Percentiles rank a stretch among this genome's conserved stretches.
Conservation (phyloP, 1,284 basidiomycete genomes). For the Veloporphyrellus conicus region DNA sequence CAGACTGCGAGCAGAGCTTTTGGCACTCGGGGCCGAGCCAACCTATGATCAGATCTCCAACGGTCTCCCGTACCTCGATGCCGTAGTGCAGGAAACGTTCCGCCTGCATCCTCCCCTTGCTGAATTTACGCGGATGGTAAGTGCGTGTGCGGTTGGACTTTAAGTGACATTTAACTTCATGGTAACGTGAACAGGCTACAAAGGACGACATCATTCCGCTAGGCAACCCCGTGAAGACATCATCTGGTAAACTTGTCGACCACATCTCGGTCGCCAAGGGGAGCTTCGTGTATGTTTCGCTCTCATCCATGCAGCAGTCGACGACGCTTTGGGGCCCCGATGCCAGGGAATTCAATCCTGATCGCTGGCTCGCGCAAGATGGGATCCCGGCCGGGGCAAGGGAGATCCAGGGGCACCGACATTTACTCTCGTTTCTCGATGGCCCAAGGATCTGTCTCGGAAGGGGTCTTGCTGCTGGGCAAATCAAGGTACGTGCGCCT, state of each 20-base stretch:
- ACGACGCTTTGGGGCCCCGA: constrained; percentile 45
- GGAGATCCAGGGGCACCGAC: constrained; percentile 23
- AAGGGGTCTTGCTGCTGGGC: constrained; percentile 14
- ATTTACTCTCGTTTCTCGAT: constrained; percentile 14
- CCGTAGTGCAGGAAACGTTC: constrained; percentile 26
- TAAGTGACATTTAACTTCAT: neutral
- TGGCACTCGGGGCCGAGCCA: constrained; percentile 20
- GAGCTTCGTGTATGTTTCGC: neutral
- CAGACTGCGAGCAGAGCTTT: constrained; percentile 28
- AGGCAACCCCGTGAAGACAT: constrained; percentile 11
- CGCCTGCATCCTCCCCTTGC: constrained; percentile 18
- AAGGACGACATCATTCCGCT: constrained; percentile 42
- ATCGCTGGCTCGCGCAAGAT: constrained; percentile 37
- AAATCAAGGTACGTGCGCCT: neutral
- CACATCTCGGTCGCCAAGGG: neutral
- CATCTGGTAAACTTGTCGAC: neutral
- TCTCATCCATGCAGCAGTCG: constrained; percentile 44
- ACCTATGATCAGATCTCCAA: constrained; percentile 26
- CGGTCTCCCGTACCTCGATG: constrained; percentile 29
- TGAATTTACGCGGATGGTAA: constrained; percentile 42
- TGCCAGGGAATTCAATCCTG: constrained; percentile 39
- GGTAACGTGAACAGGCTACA: neutral
- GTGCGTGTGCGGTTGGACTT: constrained; percentile 2
- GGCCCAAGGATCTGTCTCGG: constrained; percentile 21
- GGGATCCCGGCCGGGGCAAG: constrained; percentile 17